phyloP scores from a whole-genome alignment of 768 basidiomycete genomes.

The Leccinum boreale region DNA sequence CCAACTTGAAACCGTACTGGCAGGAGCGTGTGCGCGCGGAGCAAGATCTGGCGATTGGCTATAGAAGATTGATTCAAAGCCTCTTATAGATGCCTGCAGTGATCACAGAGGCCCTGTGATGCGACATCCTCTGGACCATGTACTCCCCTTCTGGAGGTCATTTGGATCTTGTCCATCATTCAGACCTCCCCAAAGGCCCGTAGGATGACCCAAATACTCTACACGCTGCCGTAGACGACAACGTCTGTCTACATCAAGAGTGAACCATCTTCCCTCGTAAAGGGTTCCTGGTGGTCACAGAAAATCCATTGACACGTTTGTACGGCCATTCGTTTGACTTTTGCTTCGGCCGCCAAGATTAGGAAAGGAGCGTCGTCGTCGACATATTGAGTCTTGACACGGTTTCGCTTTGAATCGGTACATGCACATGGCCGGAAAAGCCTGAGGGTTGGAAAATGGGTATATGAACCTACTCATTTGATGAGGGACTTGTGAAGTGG shows the following conservation, averaged over 20 bases:
- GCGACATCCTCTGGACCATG: conserved; percentile 5
- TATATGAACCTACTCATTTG: not conserved
- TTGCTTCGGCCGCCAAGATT: conserved; percentile 40
- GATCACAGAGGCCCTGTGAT: not conserved
- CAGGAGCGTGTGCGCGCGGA: conserved; percentile 14
- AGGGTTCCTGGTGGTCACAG: conserved; percentile 23
- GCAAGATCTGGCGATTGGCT: conserved; percentile 12
- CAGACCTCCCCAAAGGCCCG: not conserved
- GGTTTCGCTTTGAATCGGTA: not conserved
- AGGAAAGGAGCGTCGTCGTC: not conserved
- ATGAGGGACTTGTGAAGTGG: not conserved
- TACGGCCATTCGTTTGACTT: conserved; percentile 5
- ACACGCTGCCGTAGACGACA: conserved; percentile 33
- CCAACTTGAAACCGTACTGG: conserved; percentile 3
- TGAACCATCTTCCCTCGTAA: not conserved
- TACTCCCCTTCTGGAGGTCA: not conserved
- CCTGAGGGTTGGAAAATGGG: too few species aligned
- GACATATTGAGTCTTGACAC: too few species aligned
- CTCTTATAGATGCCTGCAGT: conserved; percentile 8
- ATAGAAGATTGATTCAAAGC: conserved; percentile 10
- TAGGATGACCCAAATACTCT: conserved; percentile 16
- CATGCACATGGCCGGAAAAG: too few species aligned
- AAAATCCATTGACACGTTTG: not conserved
- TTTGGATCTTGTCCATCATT: not conserved
- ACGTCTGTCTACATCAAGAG: conserved; percentile 25